Evolutionary conservation across 768 basidiomycete genomes (phyloP).

Genomic region (Mycena maculata): DNA sequence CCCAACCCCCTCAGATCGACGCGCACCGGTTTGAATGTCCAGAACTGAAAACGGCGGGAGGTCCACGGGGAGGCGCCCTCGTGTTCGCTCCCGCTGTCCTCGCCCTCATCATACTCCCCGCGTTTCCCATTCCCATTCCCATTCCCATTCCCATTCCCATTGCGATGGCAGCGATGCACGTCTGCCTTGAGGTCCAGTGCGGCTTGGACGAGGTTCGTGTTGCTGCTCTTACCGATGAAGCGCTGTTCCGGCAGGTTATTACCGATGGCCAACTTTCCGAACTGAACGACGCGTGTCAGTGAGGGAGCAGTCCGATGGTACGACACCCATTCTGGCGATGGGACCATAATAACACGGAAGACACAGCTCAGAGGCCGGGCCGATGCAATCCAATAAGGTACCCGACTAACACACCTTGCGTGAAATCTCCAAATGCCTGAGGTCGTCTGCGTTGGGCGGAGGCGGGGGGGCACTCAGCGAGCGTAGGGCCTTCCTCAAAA

Average conservation of each 20-base stretch:
- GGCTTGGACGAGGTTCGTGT: background rate
- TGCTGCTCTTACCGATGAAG: slow-evolving; percentile 17
- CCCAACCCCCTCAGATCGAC: no score
- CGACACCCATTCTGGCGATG: no score
- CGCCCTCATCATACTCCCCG: background rate
- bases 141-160: no score
- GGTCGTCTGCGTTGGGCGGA: slow-evolving; percentile 23
- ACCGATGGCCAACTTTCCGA: background rate
- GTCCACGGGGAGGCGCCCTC: no score
- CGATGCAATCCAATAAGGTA: no score
- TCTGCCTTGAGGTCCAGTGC: slow-evolving; percentile 6
- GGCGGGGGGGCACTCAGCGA: slow-evolving; percentile 13
- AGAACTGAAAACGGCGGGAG: slow-evolving; percentile 10
- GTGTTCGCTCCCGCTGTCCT: background rate
- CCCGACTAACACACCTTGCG: slow-evolving; percentile 2
- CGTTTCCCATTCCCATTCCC: no score
- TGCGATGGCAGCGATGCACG: slow-evolving; percentile 15
- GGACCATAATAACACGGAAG: background rate
- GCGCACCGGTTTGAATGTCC: background rate
- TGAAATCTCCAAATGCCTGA: slow-evolving; percentile 20
- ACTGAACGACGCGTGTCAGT: background rate
- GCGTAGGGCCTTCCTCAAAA: slow-evolving; percentile 14
- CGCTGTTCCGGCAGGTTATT: background rate
- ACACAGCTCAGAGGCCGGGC: no score
- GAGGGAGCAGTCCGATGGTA: background rate